Base-by-base conservation (phyloP, 805 yeast species). In the Wickerhamiella nectarea region DNA sequence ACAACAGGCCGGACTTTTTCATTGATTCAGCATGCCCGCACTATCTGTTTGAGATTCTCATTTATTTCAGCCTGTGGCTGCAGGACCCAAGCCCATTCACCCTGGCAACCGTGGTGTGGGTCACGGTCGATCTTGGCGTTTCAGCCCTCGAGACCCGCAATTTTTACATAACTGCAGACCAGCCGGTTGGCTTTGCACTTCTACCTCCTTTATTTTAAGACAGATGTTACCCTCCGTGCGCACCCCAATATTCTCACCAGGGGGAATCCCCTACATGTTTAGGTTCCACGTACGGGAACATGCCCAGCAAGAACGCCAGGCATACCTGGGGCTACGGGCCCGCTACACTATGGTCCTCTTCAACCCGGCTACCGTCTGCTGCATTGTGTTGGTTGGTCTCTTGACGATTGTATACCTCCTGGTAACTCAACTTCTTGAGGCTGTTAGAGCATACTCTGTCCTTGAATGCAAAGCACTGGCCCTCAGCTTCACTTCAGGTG, bases 11-110 rank as follows among this genome's bases (percentile, higher is more conserved):
- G 1, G 43, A 46, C 0, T 53, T 56, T 34, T 49, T 70, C 38
- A 71, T 74, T 52, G 52, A 50, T 12, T 64, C 67, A 2, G 63
- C 74, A 3, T 73, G 78, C 48, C 79, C 85, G 0, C 86, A 79
- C 56, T 79, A 78, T 50, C 59, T 72, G 6, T 75, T 74, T 50
- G 87, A 79, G 53, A 58, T 75, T 5, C 36, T 64, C 20, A 63
- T 78, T 12, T 79, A 79, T 50, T 22, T 63, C 0, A 47, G 64
- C 0, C 28, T 60, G 0, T 47, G 47, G 17, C 8, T 47, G 6
- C 35, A 55, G 9, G 41, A 52, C 4, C 49, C 54, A 7, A 39
- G 26, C 10, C 25, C 43, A 10, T 50, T 53, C 4, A 41, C 49
- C 7, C 36, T 50, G 41, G 38, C 47, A 7, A 47, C 58, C 6